These are phyloP conservation scores for Pseudonitzschia multistriata DNA, from an alignment of 108 stramenopile genomes.

Conservation along the genomic window DNA sequence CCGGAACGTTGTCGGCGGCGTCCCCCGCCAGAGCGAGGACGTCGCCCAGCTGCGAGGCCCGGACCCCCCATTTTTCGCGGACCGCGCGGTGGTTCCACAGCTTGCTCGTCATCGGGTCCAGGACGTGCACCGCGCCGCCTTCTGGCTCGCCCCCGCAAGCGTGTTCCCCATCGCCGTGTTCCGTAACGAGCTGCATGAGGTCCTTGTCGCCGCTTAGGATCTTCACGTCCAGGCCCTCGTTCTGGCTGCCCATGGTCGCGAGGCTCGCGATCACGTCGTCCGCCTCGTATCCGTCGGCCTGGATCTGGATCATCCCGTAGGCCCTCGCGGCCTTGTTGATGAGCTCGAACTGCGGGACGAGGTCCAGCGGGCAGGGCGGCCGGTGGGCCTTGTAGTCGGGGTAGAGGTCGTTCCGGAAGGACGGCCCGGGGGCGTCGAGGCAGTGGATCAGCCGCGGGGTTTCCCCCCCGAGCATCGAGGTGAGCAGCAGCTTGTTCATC, in stretches of 20 bases:
- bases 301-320: slow-evolving; percentile 75
- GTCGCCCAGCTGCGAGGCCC: slow-evolving; percentile 68
- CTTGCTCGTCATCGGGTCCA: slow-evolving; percentile 80
- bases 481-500: slow-evolving; percentile 74
- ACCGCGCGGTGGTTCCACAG: slow-evolving; percentile 63
- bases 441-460: slow-evolving; percentile 79
- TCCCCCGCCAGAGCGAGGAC: slow-evolving; percentile 87
- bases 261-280: slow-evolving; percentile 92
- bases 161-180: slow-evolving; percentile 10
- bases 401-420: slow-evolving; percentile 79
- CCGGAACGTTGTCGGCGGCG: slow-evolving; percentile 84
- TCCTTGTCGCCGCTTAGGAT: slow-evolving; percentile 89
- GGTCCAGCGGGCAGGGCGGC: slow-evolving; percentile 72
- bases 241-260: slow-evolving; percentile 44
- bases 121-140: slow-evolving; percentile 62
- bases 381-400: slow-evolving; percentile 83
- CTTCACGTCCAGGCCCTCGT: slow-evolving; percentile 64
- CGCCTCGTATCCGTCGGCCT: slow-evolving; percentile 81
- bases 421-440: slow-evolving; percentile 64
- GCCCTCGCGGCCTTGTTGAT: slow-evolving; percentile 70
- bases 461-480: slow-evolving; percentile 52
- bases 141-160: not conserved
- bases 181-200: slow-evolving; percentile 86
- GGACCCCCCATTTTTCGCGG: slow-evolving; percentile 75
- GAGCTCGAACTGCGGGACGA: slow-evolving; percentile 81